phyloP scores from a whole-genome alignment of 176 grass and related monocot genomes.

The Avena atlantica region DNA sequence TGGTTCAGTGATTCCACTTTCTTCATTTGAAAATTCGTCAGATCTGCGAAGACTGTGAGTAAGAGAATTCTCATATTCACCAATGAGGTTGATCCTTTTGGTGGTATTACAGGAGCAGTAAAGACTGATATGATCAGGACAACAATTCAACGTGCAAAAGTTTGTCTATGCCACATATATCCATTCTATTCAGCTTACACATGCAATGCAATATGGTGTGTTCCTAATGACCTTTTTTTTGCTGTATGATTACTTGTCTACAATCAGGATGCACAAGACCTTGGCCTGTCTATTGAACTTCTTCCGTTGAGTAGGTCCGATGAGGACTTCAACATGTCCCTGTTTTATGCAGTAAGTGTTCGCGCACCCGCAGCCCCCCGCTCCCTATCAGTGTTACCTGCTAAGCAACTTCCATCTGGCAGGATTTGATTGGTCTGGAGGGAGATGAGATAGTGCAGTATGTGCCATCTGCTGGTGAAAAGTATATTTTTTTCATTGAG shows the following conservation, averaged over 20 bases:
- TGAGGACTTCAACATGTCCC: constrained; percentile 82
- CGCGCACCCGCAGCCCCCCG: neutral
- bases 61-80: constrained; percentile 94
- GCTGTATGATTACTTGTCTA: constrained; percentile 16
- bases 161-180: constrained; percentile 32
- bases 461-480: constrained; percentile 85
- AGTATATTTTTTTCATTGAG: constrained; percentile 57
- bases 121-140: constrained; percentile 95
- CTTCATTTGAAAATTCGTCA: constrained; percentile 43
- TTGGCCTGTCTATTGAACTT: constrained; percentile 93
- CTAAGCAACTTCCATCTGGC: constrained; percentile 34
- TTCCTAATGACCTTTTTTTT: constrained; percentile 20
- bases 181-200: constrained; percentile 2
- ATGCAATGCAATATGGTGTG: neutral
- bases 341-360: constrained; percentile 87
- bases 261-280: constrained; percentile 81
- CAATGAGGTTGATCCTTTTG: constrained; percentile 96
- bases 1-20: constrained; percentile 22
- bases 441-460: constrained; percentile 67
- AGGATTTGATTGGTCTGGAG: constrained; percentile 92
- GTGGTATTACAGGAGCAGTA: constrained; percentile 61
- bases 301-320: constrained; percentile 72
- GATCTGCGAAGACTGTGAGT: constrained; percentile 74
- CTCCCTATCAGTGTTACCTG: constrained; percentile 18
- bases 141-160: constrained; percentile 86